Conservation (phyloP, 495 filamentous ascomycete genomes). For the Tuber borchii region DNA sequence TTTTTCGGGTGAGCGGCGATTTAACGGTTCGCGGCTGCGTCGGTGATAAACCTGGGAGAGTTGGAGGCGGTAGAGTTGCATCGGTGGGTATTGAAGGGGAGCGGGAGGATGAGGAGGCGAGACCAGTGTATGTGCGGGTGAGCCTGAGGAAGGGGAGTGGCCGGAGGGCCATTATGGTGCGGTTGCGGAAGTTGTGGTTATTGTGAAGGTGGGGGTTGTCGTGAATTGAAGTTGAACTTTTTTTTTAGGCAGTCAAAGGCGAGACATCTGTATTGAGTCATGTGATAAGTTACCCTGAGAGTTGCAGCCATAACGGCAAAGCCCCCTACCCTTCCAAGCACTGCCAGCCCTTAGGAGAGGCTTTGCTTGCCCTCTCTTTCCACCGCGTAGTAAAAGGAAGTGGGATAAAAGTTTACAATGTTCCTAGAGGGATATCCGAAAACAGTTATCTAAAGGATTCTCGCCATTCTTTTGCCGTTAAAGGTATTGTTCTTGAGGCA, state of each 20-base stretch:
- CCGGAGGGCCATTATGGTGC: not conserved
- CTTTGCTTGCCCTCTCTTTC: no score
- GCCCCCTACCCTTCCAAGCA: no score
- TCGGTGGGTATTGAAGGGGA: slow-evolving; percentile 53
- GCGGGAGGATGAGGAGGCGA: slow-evolving; percentile 66
- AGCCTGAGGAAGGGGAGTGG: not conserved
- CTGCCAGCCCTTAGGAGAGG: no score
- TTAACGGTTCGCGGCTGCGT: slow-evolving; percentile 85
- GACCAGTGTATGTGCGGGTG: slow-evolving; percentile 27
- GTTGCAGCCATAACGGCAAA: not conserved
- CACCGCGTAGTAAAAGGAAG: no score
- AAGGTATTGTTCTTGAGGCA: no score
- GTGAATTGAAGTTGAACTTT: not conserved
- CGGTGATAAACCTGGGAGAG: slow-evolving; percentile 6
- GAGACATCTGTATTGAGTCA: not conserved
- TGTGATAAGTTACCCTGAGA: not conserved
- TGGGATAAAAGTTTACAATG: no score
- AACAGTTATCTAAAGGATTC: no score
- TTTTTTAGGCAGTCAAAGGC: not conserved
- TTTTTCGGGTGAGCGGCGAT: slow-evolving; percentile 77
- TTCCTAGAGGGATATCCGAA: no score
- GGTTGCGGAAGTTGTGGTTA: not conserved
- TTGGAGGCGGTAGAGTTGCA: slow-evolving; percentile 11
- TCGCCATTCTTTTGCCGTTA: no score
- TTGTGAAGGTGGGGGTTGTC: not conserved